Evolutionary conservation across 2,329 filamentous ascomycete genomes (phyloP).

Genomic region (Colletotrichum spaethianum): DNA sequence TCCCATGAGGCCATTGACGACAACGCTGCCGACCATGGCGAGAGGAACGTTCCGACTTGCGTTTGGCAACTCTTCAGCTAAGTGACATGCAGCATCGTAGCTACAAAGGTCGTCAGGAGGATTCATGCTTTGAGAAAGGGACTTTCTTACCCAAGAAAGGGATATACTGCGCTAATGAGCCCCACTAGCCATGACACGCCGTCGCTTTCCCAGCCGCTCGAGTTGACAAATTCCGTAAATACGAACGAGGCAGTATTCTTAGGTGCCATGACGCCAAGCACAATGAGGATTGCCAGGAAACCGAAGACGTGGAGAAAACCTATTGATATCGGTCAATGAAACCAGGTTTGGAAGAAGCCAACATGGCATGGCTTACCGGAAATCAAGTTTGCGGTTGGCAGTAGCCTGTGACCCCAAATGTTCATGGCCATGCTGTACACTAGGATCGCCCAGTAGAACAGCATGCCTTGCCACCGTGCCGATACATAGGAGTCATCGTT

Average conservation of each 20-base stretch:
- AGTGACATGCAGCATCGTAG: slow-evolving; percentile 52
- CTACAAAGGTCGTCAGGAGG: slow-evolving; percentile 37
- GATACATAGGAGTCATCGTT: slow-evolving; percentile 58
- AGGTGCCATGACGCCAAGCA: slow-evolving; percentile 49
- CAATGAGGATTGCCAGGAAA: slow-evolving; percentile 48
- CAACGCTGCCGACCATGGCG: slow-evolving; percentile 52
- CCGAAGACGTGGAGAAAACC: slow-evolving; percentile 48
- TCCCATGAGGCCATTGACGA: slow-evolving; percentile 62
- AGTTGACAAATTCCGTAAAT: slow-evolving; percentile 51
- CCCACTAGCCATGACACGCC: slow-evolving; percentile 53
- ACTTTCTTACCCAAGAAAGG: slow-evolving; percentile 50
- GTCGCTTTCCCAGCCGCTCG: slow-evolving; percentile 50
- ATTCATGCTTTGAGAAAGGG: not conserved
- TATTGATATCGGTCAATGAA: not conserved
- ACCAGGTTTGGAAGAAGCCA: not conserved
- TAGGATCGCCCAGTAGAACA: slow-evolving; percentile 62
- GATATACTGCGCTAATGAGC: slow-evolving; percentile 50
- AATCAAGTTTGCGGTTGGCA: slow-evolving; percentile 54
- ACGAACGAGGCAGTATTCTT: slow-evolving; percentile 50
- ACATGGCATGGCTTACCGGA: slow-evolving; percentile 35
- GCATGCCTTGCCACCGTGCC: slow-evolving; percentile 59
- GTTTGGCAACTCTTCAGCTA: slow-evolving; percentile 52
- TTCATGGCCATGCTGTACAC: slow-evolving; percentile 56
- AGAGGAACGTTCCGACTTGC: slow-evolving; percentile 51
- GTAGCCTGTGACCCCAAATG: slow-evolving; percentile 55